Evolutionary conservation across 2,329 filamentous ascomycete species (phyloP), one percentile per base, ranked within the genome.

Genomic region (Fusarium liriodendri): DNA sequence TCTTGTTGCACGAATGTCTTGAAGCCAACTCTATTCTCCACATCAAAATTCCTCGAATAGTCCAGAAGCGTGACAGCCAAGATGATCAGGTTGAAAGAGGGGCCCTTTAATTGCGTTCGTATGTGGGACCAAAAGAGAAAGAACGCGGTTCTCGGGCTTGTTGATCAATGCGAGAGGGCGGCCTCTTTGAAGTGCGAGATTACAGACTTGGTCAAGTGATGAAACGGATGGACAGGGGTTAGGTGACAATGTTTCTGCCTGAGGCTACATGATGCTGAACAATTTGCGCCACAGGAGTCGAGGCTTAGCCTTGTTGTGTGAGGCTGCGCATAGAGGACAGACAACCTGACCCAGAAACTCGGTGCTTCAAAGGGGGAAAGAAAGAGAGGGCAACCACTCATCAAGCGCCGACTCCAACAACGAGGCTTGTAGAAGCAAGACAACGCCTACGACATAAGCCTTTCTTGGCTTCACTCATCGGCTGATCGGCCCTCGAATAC

Each of bases 301-400:
- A 68, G 64, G 68, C 72, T 72, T 62, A 68, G 65, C 67, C 60
- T 63, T 65, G 64, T 47, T 27, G 42, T 47, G 42, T 72, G 73
- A 78, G 72, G 75, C 75, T 78, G 67, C 47, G 11, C 27, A 52
- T 45, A 70, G 73, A 78, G 76, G 76, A 73, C 73, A 75, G 71
- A 73, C 76, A 76, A 67, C 65, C 27, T 54, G n/a, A 29, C 47
- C 62, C 60, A 62, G 66, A 66, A 66, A 66, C 72, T 61, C 20
- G 38, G 50, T 60, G 40, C 52, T 38, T 72, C 71, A 69, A 77
- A 77, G 73, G 75, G 68, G 61, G 67, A 70, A 68, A 58, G 62
- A 62, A 67, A 57, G 54, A 57, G 66, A 67, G 60, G 58, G 54
- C 60, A 65, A 62, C 62, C 22, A 65, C 59, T 61, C 22, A 45